These are phyloP conservation scores for Coprinopsis cinerea DNA, from an alignment of 768 basidiomycete species.

Conservation along the genomic window DNA sequence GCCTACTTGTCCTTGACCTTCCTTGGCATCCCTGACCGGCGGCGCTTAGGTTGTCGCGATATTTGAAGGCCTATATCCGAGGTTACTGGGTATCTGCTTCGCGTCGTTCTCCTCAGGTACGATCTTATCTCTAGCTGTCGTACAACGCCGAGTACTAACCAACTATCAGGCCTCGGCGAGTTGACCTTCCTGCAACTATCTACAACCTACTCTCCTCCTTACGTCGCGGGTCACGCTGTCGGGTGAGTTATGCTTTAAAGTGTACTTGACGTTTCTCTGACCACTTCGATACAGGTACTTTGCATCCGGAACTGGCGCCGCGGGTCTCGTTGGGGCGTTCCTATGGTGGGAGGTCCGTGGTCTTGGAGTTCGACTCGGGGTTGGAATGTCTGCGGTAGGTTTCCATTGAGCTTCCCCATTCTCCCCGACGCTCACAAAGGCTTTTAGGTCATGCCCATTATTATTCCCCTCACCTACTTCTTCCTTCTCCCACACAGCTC, in stretches of 20 bases:
- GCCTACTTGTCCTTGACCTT: not conserved
- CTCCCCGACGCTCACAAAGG: conserved; percentile 4
- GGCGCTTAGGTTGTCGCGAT: conserved; percentile 63
- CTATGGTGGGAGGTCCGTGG: conserved; percentile 92
- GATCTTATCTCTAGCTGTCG: conserved; percentile 3
- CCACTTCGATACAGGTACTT: conserved; percentile 56
- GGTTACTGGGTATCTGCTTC: conserved; percentile 71
- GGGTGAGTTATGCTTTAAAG: conserved; percentile 43
- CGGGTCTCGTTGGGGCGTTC: conserved; percentile 87
- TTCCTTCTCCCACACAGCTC: conserved; percentile 65
- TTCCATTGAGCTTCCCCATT: not conserved
- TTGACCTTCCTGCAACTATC: conserved; percentile 93
- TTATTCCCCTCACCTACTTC: conserved; percentile 73
- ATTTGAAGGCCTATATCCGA: conserved; percentile 57
- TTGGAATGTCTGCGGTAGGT: conserved; percentile 77
- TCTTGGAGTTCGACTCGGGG: conserved; percentile 76
- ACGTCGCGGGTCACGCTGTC: conserved; percentile 72
- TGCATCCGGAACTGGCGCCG: conserved; percentile 90
- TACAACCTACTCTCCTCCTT: conserved; percentile 63
- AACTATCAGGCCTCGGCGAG: conserved; percentile 76
- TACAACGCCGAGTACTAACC: not conserved
- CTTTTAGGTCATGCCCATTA: conserved; percentile 69
- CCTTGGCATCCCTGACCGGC: not conserved
- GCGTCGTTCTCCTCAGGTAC: conserved; percentile 84
- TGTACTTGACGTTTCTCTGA: not conserved